A percentile compares a stretch with the other conserved stretches of the same genome.
Evolutionary conservation across 169 alveolate genomes (phyloP).

Genomic region (Plasmodium yoelii): DNA sequence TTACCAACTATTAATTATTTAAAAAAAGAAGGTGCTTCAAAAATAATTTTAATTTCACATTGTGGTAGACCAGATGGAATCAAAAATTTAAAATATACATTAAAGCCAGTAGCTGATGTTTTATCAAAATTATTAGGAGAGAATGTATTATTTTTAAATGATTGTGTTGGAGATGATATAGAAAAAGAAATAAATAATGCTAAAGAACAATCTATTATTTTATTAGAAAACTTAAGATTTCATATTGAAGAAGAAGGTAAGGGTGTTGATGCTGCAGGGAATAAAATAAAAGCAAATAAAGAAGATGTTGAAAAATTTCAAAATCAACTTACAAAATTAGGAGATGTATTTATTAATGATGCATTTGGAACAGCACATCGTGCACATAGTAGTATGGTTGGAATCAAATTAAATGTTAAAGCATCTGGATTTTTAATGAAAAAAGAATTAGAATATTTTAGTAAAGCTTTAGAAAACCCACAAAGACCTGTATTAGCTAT

Average conservation of each 20-base stretch:
- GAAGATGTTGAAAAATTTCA: constrained; percentile 92
- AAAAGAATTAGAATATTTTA: constrained; percentile 96
- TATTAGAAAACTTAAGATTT: constrained; percentile 97
- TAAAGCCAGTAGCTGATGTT: constrained; percentile 93
- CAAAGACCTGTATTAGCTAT: constrained; percentile 96
- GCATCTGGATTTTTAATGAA: constrained; percentile 97
- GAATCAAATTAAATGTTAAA: constrained; percentile 90
- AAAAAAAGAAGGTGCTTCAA: constrained; percentile 92
- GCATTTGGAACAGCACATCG: constrained; percentile 99
- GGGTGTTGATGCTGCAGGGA: constrained; percentile 93
- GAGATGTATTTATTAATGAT: constrained; percentile 97
- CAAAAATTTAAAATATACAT: constrained; percentile 90
- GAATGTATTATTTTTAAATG: constrained; percentile 93
- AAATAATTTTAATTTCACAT: constrained; percentile 95
- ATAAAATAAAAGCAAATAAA: constrained; percentile 91
- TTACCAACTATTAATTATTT: constrained; percentile 95
- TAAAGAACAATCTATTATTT: constrained; percentile 90
- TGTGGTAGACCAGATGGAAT: constrained; percentile 98
- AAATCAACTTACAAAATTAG: constrained; percentile 92
- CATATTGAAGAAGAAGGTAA: constrained; percentile 98
- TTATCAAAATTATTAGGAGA: constrained; percentile 89
- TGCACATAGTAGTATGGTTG: constrained; percentile 98
- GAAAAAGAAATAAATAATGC: constrained; percentile 91
- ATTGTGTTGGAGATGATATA: constrained; percentile 96
- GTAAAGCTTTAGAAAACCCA: constrained; percentile 96